Evolutionary conservation across 2,329 filamentous ascomycete genomes (phyloP).

Genomic region (Fusarium circinatum): DNA sequence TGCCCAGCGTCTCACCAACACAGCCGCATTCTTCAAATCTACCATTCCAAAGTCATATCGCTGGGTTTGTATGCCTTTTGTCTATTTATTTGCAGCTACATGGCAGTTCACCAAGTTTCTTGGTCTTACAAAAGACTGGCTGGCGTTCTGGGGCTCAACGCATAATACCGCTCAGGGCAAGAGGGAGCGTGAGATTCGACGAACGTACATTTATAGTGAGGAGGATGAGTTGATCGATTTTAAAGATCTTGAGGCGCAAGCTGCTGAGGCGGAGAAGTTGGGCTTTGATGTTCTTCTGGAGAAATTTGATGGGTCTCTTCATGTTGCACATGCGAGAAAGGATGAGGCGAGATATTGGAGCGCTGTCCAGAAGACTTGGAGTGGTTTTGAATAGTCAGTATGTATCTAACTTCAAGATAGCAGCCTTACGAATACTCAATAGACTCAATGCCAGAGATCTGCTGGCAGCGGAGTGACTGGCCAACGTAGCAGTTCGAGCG

Average conservation of each 20-base stretch:
- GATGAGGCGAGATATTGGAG: slow-evolving; percentile 14
- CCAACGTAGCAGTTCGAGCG: not conserved
- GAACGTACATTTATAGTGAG: slow-evolving; percentile 22
- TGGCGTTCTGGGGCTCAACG: not conserved
- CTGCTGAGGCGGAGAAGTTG: not conserved
- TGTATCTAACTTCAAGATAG: not conserved
- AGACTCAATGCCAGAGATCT: fast-evolving
- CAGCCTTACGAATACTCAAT: fast-evolving
- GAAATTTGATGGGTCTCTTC: slow-evolving; percentile 12
- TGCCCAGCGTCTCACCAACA: not conserved
- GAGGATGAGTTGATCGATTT: not conserved
- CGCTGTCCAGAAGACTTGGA: not conserved
- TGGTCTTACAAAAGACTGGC: not conserved
- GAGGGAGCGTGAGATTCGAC: slow-evolving; percentile 6
- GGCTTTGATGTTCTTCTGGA: not conserved
- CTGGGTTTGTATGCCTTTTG: not conserved
- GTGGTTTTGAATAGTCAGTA: not conserved
- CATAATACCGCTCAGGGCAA: slow-evolving; percentile 15
- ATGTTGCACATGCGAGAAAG: slow-evolving; percentile 9
- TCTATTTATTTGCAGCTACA: not conserved
- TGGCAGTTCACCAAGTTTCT: not conserved
- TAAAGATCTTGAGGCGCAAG: not conserved
- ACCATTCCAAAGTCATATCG: not conserved
- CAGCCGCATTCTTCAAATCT: slow-evolving; percentile 3
- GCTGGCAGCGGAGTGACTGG: fast-evolving